These are phyloP conservation scores for Wallacemonas collosoma DNA, from an alignment of 208 protist species.

Conservation along the genomic window DNA sequence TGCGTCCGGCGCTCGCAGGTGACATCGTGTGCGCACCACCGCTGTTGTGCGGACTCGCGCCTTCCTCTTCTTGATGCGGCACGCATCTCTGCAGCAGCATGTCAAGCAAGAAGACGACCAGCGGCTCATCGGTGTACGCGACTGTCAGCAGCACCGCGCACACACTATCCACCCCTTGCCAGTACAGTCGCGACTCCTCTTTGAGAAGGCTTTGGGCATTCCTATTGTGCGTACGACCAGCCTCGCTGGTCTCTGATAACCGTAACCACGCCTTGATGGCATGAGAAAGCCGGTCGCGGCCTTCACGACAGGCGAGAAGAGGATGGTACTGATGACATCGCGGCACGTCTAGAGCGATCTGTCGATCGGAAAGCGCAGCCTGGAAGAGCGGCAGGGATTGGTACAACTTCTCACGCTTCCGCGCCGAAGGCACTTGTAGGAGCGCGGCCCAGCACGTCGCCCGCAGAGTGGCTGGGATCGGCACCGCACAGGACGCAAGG, in stretches of 20 bases:
- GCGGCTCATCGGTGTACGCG: conserved; percentile 68
- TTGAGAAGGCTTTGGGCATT: not conserved
- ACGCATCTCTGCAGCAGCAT: conserved; percentile 84
- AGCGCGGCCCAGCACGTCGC: conserved; percentile 89
- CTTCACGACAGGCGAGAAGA: conserved; percentile 70
- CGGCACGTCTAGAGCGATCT: conserved; percentile 94
- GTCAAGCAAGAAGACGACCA: conserved; percentile 78
- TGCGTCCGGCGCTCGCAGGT: not conserved
- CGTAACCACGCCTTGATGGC: conserved; percentile 87
- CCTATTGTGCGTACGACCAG: not conserved
- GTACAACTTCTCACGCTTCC: conserved; percentile 30
- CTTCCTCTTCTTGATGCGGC: conserved; percentile 49
- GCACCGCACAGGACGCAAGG: conserved; percentile 6
- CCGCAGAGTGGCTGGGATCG: conserved; percentile 80
- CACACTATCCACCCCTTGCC: conserved; percentile 95
- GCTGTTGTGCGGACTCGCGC: not conserved
- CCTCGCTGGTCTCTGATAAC: conserved; percentile 27
- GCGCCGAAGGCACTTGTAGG: conserved; percentile 61
- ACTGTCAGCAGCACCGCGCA: conserved; percentile 84
- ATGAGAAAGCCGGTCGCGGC: conserved; percentile 67
- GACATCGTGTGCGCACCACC: not conserved
- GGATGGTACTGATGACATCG: conserved; percentile 95
- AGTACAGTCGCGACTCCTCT: conserved; percentile 62
- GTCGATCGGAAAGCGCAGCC: conserved; percentile 62
- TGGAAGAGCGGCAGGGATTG: conserved; percentile 16